Evolutionary conservation across 805 yeast genomes (phyloP).

Genomic region (Starmerella davenportii): DNA sequence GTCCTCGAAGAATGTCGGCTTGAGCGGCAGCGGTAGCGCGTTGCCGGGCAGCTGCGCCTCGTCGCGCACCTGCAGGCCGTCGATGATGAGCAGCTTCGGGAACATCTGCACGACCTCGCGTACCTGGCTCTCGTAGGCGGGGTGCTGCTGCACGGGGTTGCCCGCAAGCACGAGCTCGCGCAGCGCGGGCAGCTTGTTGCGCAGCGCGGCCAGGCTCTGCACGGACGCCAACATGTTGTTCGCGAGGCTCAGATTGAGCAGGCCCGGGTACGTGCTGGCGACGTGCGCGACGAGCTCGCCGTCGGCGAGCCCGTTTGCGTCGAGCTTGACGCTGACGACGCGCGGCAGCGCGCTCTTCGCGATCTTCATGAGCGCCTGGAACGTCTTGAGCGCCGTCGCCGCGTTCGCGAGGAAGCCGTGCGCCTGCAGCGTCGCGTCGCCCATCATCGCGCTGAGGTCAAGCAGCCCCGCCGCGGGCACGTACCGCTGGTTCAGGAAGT

Average conservation of each 20-base stretch:
- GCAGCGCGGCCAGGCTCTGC: constrained; percentile 53
- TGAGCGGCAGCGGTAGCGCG: constrained; percentile 24
- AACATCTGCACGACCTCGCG: constrained; percentile 48
- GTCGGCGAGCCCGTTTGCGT: constrained; percentile 41
- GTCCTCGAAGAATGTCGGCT: constrained; percentile 67
- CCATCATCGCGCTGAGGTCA: constrained; percentile 45
- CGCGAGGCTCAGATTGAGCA: constrained; percentile 64
- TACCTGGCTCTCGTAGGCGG: constrained; percentile 28
- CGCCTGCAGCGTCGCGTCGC: constrained; percentile 40
- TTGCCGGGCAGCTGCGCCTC: constrained; percentile 34
- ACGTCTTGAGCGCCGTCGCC: constrained; percentile 58
- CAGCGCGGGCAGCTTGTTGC: constrained; percentile 50
- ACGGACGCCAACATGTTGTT: constrained; percentile 49
- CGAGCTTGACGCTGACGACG: constrained; percentile 45
- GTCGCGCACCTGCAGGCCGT: constrained; percentile 62
- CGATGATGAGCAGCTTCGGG: constrained; percentile 64
- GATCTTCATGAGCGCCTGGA: constrained; percentile 73
- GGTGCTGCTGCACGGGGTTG: constrained; percentile 46
- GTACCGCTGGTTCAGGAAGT: constrained; percentile 49
- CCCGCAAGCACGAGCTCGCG: constrained; percentile 63
- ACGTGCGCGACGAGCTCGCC: constrained; percentile 41
- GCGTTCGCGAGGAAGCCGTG: constrained; percentile 49
- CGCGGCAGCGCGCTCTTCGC: constrained; percentile 36
- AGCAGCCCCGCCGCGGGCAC: constrained; percentile 46
- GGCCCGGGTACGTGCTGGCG: constrained; percentile 53